Base-by-base conservation (phyloP, 257 asterid species). In the Cruciata laevipes region DNA sequence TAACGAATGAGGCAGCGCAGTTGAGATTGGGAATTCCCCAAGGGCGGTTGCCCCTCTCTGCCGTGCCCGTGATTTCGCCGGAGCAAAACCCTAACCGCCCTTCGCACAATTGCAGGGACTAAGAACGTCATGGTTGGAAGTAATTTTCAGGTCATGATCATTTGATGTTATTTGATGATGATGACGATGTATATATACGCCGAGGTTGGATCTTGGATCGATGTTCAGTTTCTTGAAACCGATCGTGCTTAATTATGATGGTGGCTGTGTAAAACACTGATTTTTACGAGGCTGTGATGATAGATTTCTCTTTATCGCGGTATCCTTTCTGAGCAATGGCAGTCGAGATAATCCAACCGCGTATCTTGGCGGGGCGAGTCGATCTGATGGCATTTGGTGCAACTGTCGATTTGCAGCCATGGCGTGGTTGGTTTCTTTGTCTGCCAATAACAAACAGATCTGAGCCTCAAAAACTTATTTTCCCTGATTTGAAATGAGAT, bases 391-490 rank as follows among this genome's bases (percentile, higher is more conserved):
- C 27, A 53, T 20, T 53, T 20, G 25, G 0, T 51, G 57, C 21
- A 14, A 51, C 57, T 51, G 57, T 17, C 18, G 57, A 51, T 51
- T 51, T 51, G 57, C 57, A 53, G 60, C 60, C 60, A 51, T 51
- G 23, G 58, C 58, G 58, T 17, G 3, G 60, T 53, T 30, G 32
- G 14, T 67, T 37, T 40, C 53, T 67, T 37, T 33, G 60, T 17
- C 16, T 21, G 63, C 47, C 14, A 7, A 5, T 9, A 37, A 2
- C 14, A 27, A 20, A 12, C 52, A 67, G 62, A 67, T 67, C 71
- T 49, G 70, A 66, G 70, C 70, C 71, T 67, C 71, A 20, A 14
- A 6, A 24, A 23, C 9, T 37, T 42, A 12, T 24, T 20, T 65
- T 40, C 11, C 17, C 52, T 33, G 17, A 16, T 17, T 49, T 51